Conservation (phyloP, 805 yeast genomes). For the Pichia membranifaciens region DNA sequence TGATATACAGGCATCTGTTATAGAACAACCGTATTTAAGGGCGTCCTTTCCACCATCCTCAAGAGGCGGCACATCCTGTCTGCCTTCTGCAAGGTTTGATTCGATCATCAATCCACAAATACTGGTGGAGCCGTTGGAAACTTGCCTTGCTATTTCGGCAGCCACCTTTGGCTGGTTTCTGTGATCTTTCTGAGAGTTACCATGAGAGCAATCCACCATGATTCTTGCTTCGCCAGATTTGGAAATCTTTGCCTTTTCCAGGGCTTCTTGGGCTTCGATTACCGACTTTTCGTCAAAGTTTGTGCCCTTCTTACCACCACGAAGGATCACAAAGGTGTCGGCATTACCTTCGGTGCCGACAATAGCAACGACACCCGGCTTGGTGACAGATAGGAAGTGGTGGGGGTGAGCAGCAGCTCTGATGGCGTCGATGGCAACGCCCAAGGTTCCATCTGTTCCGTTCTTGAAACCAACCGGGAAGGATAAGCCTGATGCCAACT, state of each 20-base stretch:
- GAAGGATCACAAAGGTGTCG: constrained; percentile 82
- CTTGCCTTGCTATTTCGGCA: constrained; percentile 68
- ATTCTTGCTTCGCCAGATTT: constrained; percentile 50
- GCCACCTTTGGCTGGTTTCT: constrained; percentile 91
- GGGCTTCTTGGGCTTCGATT: constrained; percentile 53
- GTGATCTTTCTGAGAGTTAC: constrained; percentile 87
- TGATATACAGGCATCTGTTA: constrained; percentile 96
- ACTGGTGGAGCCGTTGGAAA: constrained; percentile 62
- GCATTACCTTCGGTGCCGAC: constrained; percentile 92
- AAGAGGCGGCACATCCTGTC: constrained; percentile 77
- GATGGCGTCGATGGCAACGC: constrained; percentile 92
- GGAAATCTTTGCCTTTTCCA: constrained; percentile 39
- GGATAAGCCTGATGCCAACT: constrained; percentile 90
- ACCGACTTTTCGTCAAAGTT: constrained; percentile 79
- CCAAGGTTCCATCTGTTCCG: constrained; percentile 94
- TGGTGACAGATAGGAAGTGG: constrained; percentile 91
- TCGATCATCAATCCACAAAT: constrained; percentile 97
- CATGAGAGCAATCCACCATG: constrained; percentile 98
- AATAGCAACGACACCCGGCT: constrained; percentile 94
- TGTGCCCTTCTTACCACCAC: constrained; percentile 95
- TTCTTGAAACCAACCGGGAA: constrained; percentile 99
- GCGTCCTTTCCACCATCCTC: constrained; percentile 60
- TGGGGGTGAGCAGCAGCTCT: constrained; percentile 90
- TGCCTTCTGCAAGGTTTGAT: constrained; percentile 84
- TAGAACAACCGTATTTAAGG: constrained; percentile 86